A percentile compares a stretch with the other conserved stretches of the same genome.
Evolutionary conservation across 2,329 filamentous ascomycete genomes (phyloP).

Genomic region (Aspergillus puulaauensis): DNA sequence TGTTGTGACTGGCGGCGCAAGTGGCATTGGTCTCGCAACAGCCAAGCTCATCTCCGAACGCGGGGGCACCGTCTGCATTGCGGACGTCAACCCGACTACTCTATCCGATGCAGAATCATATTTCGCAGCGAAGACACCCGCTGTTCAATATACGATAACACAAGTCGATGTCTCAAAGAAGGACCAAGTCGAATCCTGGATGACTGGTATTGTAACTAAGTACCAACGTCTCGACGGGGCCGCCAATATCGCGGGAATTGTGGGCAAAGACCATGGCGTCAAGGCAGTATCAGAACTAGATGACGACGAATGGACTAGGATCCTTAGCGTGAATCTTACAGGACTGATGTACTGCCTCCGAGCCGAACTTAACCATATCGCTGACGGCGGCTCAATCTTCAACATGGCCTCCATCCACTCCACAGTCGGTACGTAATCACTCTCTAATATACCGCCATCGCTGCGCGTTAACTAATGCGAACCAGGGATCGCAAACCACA

Average conservation of each 20-base stretch:
- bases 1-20: not conserved
- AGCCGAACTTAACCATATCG: not conserved
- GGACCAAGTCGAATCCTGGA: too few relatives aligned
- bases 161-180: too few relatives aligned
- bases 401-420: not conserved
- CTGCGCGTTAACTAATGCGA: too few relatives aligned
- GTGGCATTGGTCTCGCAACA: slow-evolving; percentile 1
- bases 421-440: too few relatives aligned
- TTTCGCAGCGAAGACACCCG: not conserved
- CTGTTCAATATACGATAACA: not conserved
- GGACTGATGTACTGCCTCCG: not conserved
- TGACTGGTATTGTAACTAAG: too few relatives aligned
- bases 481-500: not conserved
- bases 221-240: not conserved
- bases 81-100: not conserved
- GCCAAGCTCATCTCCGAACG: not conserved
- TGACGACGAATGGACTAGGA: not conserved
- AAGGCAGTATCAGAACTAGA: not conserved
- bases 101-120: not conserved
- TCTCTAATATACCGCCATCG: too few relatives aligned
- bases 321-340: not conserved
- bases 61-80: not conserved
- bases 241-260: not conserved
- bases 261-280: not conserved
- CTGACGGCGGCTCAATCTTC: slow-evolving; percentile 1